Conservation (phyloP, 192 early-diverging fungal species). For the Backusella tarrabulga region DNA sequence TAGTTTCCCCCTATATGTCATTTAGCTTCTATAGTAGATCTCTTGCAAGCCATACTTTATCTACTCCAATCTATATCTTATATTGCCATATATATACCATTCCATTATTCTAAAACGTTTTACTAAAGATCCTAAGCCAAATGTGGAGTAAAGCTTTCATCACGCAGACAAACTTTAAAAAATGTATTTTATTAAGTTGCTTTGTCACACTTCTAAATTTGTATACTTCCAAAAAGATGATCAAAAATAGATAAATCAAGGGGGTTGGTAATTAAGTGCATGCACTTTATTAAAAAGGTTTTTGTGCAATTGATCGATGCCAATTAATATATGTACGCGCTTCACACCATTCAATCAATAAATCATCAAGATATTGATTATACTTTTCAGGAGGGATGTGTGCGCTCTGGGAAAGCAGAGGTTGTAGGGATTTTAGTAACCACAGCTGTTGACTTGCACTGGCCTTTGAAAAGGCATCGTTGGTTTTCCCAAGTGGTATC, state of each 20-base stretch:
- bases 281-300: conserved; percentile 16
- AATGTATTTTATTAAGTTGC: not conserved
- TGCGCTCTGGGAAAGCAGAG: not conserved
- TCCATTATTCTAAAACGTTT: too few species aligned
- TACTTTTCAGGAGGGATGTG: conserved; percentile 14
- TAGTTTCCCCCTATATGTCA: too few species aligned
- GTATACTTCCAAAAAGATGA: not conserved
- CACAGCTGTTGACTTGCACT: conserved; percentile 16
- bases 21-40: too few species aligned
- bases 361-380: not conserved
- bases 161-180: too few species aligned
- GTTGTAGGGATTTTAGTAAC: conserved; percentile 6
- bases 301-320: conserved; percentile 33
- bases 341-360: conserved; percentile 22
- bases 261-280: not conserved
- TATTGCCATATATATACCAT: too few species aligned
- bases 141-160: too few species aligned
- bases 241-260: not conserved
- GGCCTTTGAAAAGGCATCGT: conserved; percentile 16
- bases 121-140: too few species aligned
- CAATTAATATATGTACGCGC: conserved; percentile 30
- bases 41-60: too few species aligned
- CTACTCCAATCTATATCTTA: too few species aligned
- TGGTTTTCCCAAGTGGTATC: conserved; percentile 21
- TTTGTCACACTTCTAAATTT: not conserved